Percentiles rank a stretch among this genome's conserved stretches.
phyloP scores from a whole-genome alignment of 345 rosid species.

The Arabis alpina region DNA sequence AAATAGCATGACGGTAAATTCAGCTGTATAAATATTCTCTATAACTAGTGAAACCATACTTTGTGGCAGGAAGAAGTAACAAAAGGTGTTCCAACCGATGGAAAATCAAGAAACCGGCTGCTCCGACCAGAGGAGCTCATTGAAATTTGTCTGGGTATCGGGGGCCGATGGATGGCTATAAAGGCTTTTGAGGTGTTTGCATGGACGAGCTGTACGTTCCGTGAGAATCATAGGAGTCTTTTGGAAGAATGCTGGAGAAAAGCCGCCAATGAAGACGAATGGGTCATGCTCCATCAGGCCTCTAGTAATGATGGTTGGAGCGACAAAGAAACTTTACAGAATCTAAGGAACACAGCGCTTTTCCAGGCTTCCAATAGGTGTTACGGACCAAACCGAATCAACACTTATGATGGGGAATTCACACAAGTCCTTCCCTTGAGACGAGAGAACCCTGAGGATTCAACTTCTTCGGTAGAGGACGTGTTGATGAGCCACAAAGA shows the following conservation, averaged over 20 bases:
- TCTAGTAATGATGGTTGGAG: conserved; percentile 77
- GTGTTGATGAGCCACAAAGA: conserved; percentile 84
- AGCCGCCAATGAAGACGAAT: conserved; percentile 75
- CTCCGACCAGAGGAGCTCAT: conserved; percentile 77
- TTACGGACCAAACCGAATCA: conserved; percentile 65
- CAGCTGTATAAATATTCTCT: conserved; percentile 1
- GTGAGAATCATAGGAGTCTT: conserved; percentile 67
- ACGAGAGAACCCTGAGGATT: conserved; percentile 53
- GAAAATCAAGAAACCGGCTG: conserved; percentile 45
- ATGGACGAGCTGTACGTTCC: conserved; percentile 82
- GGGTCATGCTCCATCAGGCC: conserved; percentile 74
- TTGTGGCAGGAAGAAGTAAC: conserved; percentile 70
- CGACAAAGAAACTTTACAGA: conserved; percentile 75
- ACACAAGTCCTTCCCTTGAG: conserved; percentile 69
- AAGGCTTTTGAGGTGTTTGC: conserved; percentile 85
- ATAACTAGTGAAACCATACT: conserved; percentile 11
- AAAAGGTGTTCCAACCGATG: conserved; percentile 46
- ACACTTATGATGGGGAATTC: conserved; percentile 68
- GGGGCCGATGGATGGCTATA: conserved; percentile 56
- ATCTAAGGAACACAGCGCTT: conserved; percentile 64
- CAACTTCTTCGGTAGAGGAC: conserved; percentile 62
- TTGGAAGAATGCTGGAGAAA: conserved; percentile 92
- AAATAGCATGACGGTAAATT: not conserved
- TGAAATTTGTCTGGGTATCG: conserved; percentile 62
- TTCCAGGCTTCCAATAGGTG: conserved; percentile 78